Base-by-base conservation (phyloP, 2,329 filamentous ascomycete genomes). In the Beauveria sp. region DNA sequence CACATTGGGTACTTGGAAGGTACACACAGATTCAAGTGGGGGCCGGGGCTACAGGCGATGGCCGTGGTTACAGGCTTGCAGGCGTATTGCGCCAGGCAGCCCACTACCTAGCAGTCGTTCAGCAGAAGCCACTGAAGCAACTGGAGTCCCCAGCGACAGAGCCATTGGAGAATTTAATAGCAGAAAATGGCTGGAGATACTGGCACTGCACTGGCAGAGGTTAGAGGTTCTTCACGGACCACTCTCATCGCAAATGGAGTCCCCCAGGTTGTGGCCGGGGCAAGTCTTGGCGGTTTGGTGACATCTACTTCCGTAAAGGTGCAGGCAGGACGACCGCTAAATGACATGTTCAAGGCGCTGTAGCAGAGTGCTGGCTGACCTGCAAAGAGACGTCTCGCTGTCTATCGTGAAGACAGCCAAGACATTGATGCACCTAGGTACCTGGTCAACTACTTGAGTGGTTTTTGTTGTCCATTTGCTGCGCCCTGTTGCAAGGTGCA, bases 401-500 rank as follows among this genome's bases (percentile, higher is more conserved):
- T 34, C 31, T 5, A 38, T 38, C 5, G 5, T 38, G 12, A 38
- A 38, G 34, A 26, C 5, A 24, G 18, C 16, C 16, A 48, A 9
- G 45, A 22, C 22, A 48, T 24, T 26, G 43, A 26, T 18, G 34
- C 34, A 38, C 34, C 34, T 38, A 34, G 31, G 5, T 14, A 34
- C 31, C 31, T 14, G 31, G 12, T 34, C 12, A 34, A 14, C 31
- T 34, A 34, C 31, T 38, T 43, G 51, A 54, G 51, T 16, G 38
- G 16, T 42, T 54, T 54, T 26, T 43, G 38, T 26, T 16, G 6
- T 6, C 12, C 5, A 14, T 38, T 1, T 24, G 38, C 38, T 54
- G 52, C 52, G 52, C 52, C 38, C n/a, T 54, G 52, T 24, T 54
- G 50, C 50, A 53, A 53, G 50, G 31, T 53, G 22, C 50, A 40